phyloP scores from a whole-genome alignment of 1,284 basidiomycete species.

The Ceratobasidium sp. region DNA sequence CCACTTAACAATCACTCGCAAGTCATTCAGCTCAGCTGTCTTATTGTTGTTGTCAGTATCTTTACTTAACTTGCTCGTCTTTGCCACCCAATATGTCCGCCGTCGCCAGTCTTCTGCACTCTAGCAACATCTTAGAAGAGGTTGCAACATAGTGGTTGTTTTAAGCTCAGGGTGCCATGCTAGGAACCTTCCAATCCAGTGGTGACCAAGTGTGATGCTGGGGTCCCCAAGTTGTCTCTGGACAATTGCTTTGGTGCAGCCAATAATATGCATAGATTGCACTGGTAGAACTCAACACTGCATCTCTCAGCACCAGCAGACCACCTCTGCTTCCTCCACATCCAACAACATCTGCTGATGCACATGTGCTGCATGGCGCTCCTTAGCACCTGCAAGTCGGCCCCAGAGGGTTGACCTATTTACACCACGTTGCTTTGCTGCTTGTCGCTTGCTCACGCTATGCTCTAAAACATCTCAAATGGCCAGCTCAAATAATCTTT shows the following conservation, averaged over 20 bases:
- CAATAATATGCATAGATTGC: conserved; percentile 1
- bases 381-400: background rate
- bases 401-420: background rate
- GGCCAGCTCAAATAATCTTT: no score
- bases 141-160: no score
- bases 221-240: background rate
- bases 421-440: background rate
- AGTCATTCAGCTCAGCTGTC: no score
- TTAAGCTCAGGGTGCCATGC: background rate
- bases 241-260: conserved; percentile 4
- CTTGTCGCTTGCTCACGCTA: background rate
- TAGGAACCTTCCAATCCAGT: conserved; percentile 17
- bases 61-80: no score
- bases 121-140: no score
- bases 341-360: conserved; percentile 1
- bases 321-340: conserved; percentile 2
- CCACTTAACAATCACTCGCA: no score
- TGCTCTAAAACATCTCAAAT: no score
- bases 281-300: conserved; percentile 6
- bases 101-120: no score
- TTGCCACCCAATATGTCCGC: no score
- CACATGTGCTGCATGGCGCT: background rate
- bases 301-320: background rate
- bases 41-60: no score
- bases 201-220: background rate